Evolutionary conservation across 2,329 filamentous ascomycete species (phyloP), one percentile per base, ranked within the genome.

Genomic region (Neofusicoccum parvum): DNA sequence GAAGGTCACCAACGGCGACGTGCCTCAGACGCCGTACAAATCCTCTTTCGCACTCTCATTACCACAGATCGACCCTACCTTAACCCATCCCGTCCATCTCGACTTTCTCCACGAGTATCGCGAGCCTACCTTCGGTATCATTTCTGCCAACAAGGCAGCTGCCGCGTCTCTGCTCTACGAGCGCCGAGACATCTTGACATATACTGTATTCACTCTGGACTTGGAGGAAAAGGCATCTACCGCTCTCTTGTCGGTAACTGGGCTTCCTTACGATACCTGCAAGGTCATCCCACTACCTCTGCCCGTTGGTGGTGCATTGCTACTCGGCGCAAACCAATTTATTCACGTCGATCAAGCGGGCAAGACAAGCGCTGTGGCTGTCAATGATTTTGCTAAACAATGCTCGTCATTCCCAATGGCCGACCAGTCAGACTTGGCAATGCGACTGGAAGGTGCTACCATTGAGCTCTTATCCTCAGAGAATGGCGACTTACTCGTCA

Each of bases 331-430:
- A 54, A 98, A 99, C 74, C 93, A 97, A 74, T 79, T 99, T 68
- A 91, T 99, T 67, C 95, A 99, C 76, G 88, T 99, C 69, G 94
- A 98, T 74, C 95, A 99, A 82, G 92, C 92, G 11, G 95, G 95
- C 36, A 97, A 96, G 77, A 87, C 93, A 12, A 97, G 92, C 72
- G 94, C 93, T 2, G 90, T 98, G 66, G 94, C 91, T 3, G 92
- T 99, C 69, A 99, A 99, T 73, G 87, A 92, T 39, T 96, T 97
- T 79, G 90, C 94, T 4, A 92, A 89, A 75, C 87, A 91, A 67
- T 87, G 88, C 68, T 97, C 94, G 2, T 87, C 90, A 0, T 98
- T 97, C 72, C 87, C 90, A 59, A 88, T 99, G 75, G 86, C 87
- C 5, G 95, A 99, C 75, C 94, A 97, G 78, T 91, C 92, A 0